Percentiles rank a stretch among this genome's conserved stretches.
Evolutionary conservation across 2,329 filamentous ascomycete genomes (phyloP).

Genomic region (Cladosporium velox): DNA sequence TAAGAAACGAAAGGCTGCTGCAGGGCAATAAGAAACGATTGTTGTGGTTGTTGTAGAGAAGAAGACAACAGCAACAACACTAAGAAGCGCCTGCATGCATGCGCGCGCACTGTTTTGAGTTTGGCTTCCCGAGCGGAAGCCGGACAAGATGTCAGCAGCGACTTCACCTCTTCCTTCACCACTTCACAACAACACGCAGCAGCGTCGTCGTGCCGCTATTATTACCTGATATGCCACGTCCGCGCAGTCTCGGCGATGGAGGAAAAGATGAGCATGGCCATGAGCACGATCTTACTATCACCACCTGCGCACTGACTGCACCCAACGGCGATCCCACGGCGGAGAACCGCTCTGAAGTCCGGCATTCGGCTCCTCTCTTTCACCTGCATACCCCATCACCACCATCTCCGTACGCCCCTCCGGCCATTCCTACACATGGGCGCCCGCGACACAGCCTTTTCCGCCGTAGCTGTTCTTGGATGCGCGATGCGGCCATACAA

Average conservation of each 20-base stretch:
- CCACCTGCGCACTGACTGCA: conserved; percentile 12
- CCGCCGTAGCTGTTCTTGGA: conserved; percentile 2
- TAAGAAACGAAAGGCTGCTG: not conserved
- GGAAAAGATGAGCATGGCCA: not conserved
- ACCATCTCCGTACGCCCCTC: conserved; percentile 17
- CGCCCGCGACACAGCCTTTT: conserved; percentile 5
- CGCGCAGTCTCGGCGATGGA: not conserved
- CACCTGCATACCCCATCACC: conserved; percentile 17
- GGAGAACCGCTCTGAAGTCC: conserved; percentile 16
- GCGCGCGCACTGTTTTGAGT: not conserved
- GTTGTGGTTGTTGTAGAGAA: not conserved
- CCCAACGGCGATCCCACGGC: conserved; percentile 14
- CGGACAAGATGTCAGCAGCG: not conserved
- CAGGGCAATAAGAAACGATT: not conserved
- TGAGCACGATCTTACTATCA: not conserved
- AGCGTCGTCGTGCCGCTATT: not conserved
- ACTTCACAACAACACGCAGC: not conserved
- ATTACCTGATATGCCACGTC: not conserved
- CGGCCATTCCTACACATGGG: conserved; percentile 12
- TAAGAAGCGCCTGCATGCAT: not conserved
- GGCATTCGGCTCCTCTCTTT: conserved; percentile 21
- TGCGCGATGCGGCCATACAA: not conserved
- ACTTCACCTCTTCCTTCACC: not conserved
- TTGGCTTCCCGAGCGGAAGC: not conserved
- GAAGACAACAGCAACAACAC: not conserved